Evolutionary conservation across 2,329 filamentous ascomycete genomes (phyloP).

Genomic region (Pyricularia sp.): DNA sequence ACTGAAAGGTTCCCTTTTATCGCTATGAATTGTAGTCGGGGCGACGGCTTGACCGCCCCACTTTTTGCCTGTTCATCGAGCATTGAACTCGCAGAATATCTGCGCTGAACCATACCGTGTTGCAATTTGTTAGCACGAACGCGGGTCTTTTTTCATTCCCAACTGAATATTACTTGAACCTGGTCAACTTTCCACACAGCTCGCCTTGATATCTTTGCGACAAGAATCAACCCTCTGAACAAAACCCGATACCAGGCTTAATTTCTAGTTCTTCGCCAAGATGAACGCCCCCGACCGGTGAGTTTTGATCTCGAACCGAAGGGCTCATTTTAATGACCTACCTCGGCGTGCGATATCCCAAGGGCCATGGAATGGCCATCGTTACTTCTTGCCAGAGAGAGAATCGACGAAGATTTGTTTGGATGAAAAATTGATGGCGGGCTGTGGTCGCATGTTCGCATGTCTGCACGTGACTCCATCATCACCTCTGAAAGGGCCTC

Average conservation of each 20-base stretch:
- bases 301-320: constrained; percentile 16
- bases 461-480: background rate
- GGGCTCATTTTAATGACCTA: background rate
- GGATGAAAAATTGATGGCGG: background rate
- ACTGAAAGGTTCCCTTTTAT: background rate
- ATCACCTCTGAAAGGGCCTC: background rate
- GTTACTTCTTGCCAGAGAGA: background rate
- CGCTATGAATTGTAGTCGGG: background rate
- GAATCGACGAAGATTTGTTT: background rate
- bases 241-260: background rate
- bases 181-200: background rate
- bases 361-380: background rate
- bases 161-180: background rate
- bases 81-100: background rate
- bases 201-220: background rate
- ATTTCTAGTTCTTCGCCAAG: constrained; percentile 12
- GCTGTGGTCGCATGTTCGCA: background rate
- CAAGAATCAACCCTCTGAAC: background rate
- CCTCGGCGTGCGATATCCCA: background rate
- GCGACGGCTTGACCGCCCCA: background rate
- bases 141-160: background rate
- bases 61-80: background rate
- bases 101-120: background rate
- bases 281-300: constrained; percentile 52
- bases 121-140: background rate